A percentile compares a stretch with the other conserved stretches of the same genome.
Conservation (phyloP, 352 stramenopile genomes). For the Pythium dissimile region DNA sequence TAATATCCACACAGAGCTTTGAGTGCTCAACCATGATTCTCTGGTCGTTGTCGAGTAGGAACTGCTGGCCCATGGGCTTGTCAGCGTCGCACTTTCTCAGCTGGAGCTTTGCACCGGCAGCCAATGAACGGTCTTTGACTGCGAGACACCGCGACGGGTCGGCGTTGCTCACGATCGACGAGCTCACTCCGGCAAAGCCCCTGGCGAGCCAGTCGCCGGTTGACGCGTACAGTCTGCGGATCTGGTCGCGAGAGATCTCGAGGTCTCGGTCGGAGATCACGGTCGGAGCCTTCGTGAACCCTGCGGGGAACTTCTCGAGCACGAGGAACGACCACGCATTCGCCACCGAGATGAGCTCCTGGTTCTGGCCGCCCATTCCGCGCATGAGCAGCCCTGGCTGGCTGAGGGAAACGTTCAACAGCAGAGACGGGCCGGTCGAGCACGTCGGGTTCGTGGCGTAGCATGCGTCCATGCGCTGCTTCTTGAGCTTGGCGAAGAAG, state of each 20-base stretch:
- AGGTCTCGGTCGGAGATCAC: background rate
- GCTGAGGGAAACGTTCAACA: background rate
- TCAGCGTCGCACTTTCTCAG: background rate
- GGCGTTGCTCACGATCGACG: background rate
- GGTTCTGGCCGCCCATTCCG: background rate
- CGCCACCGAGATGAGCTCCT: constrained; percentile 8
- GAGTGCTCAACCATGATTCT: constrained; percentile 3
- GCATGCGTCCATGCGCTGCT: background rate
- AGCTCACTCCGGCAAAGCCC: background rate
- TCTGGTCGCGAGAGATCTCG: background rate
- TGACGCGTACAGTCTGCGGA: background rate
- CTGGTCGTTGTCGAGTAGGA: background rate
- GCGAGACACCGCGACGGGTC: background rate
- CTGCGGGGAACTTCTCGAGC: constrained; percentile 30
- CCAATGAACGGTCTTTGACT: background rate
- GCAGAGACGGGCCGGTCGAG: background rate
- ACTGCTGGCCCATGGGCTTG: background rate
- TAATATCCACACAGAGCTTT: background rate
- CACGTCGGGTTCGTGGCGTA: background rate
- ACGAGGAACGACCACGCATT: constrained; percentile 30
- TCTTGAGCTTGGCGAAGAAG: constrained; percentile 1
- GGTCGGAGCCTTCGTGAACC: background rate
- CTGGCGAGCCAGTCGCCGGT: background rate
- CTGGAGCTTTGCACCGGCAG: background rate
- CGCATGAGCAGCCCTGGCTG: constrained; percentile 1